These are phyloP conservation scores for Mycena olivaceomarginata DNA, from an alignment of 768 basidiomycete genomes.

Conservation along the genomic window DNA sequence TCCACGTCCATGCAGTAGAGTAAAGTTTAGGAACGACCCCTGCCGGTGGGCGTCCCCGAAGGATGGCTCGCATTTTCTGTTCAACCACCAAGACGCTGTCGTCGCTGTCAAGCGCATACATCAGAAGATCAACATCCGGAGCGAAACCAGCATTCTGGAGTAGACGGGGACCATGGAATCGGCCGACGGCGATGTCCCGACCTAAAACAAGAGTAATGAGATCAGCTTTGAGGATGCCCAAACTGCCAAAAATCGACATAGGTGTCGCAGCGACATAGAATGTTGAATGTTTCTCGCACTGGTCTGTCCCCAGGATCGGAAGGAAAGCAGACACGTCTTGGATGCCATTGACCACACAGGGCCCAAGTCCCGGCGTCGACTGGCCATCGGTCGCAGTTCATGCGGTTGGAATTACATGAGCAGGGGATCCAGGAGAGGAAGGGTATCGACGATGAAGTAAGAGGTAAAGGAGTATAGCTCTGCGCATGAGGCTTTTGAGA, in stretches of 20 bases:
- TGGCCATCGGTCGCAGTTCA: too few relatives aligned
- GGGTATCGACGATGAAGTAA: too few relatives aligned
- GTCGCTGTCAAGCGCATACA: neutral
- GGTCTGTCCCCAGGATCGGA: neutral
- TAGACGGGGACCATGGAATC: neutral
- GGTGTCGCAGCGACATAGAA: neutral
- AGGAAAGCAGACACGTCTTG: neutral
- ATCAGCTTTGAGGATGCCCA: neutral
- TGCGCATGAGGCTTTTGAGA: too few relatives aligned
- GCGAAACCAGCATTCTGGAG: neutral
- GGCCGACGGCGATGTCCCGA: neutral
- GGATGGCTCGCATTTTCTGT: neutral
- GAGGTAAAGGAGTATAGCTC: too few relatives aligned
- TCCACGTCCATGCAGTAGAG: neutral
- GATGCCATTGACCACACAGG: neutral
- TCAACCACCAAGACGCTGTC: neutral
- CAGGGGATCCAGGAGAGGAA: too few relatives aligned
- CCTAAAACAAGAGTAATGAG: neutral
- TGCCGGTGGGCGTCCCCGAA: neutral
- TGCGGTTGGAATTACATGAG: too few relatives aligned
- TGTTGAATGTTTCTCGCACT: neutral
- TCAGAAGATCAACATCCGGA: neutral
- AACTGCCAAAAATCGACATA: neutral
- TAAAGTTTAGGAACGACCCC: neutral
- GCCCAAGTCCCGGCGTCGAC: too few relatives aligned